These are phyloP conservation scores for Penicillium angulare DNA, from an alignment of 495 filamentous ascomycete genomes.

Conservation along the genomic window DNA sequence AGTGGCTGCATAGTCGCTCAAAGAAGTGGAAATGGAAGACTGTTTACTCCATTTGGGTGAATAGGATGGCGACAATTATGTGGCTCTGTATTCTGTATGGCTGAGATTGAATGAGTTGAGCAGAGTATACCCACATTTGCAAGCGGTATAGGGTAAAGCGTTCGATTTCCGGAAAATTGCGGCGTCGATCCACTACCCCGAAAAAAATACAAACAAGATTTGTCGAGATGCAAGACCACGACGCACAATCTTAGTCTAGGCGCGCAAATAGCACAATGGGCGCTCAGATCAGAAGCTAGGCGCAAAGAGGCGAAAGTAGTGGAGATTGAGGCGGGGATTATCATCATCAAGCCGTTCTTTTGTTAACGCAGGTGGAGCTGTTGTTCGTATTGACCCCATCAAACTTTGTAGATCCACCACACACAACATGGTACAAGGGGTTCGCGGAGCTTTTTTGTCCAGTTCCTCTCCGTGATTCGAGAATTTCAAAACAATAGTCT, in stretches of 20 bases:
- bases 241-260: not conserved
- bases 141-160: not conserved
- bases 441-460: not conserved
- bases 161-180: slow-evolving; percentile 6
- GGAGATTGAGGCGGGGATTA: too few species aligned
- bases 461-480: not conserved
- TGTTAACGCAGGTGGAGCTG: not conserved
- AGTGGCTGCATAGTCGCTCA: slow-evolving; percentile 2
- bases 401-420: not conserved
- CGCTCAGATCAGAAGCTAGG: too few species aligned
- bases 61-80: too few species aligned
- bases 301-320: not conserved
- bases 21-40: not conserved
- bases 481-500: not conserved
- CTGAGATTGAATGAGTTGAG: not conserved
- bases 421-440: not conserved
- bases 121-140: slow-evolving; percentile 4
- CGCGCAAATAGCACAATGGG: not conserved
- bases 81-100: slow-evolving; percentile 4
- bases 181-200: slow-evolving; percentile 8
- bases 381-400: not conserved
- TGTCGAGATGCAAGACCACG: not conserved
- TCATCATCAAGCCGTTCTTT: not conserved
- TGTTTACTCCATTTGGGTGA: slow-evolving; percentile 2
- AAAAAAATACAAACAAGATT: slow-evolving; percentile 4